These are phyloP conservation scores for Trametes gibbosa DNA, from an alignment of 768 basidiomycete genomes.

Conservation along the genomic window DNA sequence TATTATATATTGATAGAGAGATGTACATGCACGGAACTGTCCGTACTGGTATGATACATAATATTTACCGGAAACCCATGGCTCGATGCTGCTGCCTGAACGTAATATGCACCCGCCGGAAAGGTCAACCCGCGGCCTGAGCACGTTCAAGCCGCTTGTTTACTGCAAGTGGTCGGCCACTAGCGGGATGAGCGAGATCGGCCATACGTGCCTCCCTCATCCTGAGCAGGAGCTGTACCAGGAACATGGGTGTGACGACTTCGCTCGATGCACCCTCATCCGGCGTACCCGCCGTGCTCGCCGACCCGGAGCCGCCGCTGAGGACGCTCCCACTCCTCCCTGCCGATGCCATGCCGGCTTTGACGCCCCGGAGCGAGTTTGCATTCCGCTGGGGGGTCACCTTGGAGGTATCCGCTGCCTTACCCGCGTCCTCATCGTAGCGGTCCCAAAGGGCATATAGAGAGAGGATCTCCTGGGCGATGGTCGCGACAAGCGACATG, in stretches of 20 bases:
- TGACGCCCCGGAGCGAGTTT: no score
- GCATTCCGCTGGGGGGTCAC: slow-evolving; percentile 1
- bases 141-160: slow-evolving; percentile 76
- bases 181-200: slow-evolving; percentile 51
- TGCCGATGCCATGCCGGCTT: slow-evolving; percentile 14
- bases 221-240: slow-evolving; percentile 53
- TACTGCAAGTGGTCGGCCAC: slow-evolving; percentile 50
- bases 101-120: background rate
- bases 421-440: slow-evolving; percentile 61
- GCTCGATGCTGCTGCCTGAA: background rate
- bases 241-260: slow-evolving; percentile 54
- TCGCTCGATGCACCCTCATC: slow-evolving; percentile 16
- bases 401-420: slow-evolving; percentile 25
- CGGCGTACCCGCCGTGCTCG: slow-evolving; percentile 30
- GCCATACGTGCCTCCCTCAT: slow-evolving; percentile 68
- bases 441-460: slow-evolving; percentile 88
- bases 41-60: slow-evolving; percentile 2
- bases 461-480: slow-evolving; percentile 88
- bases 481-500: slow-evolving; percentile 73
- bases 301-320: slow-evolving; percentile 21
- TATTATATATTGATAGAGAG: slow-evolving; percentile 6
- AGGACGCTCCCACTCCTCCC: slow-evolving; percentile 12
- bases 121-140: slow-evolving; percentile 41
- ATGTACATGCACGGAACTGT: slow-evolving; percentile 6
- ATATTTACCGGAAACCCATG: background rate